These are phyloP conservation scores for Diplodia intermedia DNA, from an alignment of 2,329 filamentous ascomycete genomes.

Conservation along the genomic window DNA sequence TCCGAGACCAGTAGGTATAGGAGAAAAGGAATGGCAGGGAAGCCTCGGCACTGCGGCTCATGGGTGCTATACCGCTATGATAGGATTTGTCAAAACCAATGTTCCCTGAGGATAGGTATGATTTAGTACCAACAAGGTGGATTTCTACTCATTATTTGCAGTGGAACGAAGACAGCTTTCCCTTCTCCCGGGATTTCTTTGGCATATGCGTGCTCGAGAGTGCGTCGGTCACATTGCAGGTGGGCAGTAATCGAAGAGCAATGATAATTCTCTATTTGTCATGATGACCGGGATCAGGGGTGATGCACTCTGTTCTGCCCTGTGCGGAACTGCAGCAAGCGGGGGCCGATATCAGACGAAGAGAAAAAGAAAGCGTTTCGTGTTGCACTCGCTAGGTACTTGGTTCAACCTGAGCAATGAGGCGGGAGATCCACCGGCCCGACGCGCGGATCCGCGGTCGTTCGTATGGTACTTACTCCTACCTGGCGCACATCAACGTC, in stretches of 20 bases:
- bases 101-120: not conserved
- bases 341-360: not conserved
- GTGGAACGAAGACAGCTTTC: not conserved
- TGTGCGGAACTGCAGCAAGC: not conserved
- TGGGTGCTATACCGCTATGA: not conserved
- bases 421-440: slow-evolving; percentile 23
- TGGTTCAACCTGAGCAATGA: not conserved
- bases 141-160: not conserved
- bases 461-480: not conserved
- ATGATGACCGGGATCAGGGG: not conserved
- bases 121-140: not conserved
- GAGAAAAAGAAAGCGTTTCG: not conserved
- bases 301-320: not conserved
- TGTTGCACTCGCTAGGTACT: not conserved
- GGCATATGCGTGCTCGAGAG: not conserved
- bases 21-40: not conserved
- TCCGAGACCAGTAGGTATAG: slow-evolving; percentile 1
- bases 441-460: slow-evolving; percentile 4
- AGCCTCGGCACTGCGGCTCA: not conserved
- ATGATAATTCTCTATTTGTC: not conserved
- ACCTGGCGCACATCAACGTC: not conserved
- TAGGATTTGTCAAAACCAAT: slow-evolving; percentile 4
- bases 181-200: not conserved
- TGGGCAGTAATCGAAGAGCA: not conserved
- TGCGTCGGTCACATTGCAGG: not conserved